Evolutionary conservation across 768 basidiomycete species (phyloP).

Genomic region (Saitozyma podzolica): DNA sequence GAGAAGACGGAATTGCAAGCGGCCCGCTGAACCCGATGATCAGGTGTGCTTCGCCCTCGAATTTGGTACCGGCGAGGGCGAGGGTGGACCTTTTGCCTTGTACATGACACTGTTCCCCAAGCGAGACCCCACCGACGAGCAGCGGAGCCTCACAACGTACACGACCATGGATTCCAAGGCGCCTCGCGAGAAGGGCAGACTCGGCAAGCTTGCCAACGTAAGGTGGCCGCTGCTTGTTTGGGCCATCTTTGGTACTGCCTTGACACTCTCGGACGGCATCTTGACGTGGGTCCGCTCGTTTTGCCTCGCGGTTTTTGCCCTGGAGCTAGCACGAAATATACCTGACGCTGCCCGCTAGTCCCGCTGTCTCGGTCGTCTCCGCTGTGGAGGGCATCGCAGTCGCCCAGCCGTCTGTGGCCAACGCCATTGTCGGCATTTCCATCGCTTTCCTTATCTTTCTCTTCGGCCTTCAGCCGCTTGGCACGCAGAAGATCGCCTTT

Average conservation of each 20-base stretch:
- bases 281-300: constrained; percentile 56
- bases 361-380: constrained; percentile 68
- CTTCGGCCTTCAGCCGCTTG: constrained; percentile 65
- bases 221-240: too few species aligned
- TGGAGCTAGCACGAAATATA: neutral
- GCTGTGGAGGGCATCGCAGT: constrained; percentile 70
- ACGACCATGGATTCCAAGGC: too few species aligned
- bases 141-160: too few species aligned
- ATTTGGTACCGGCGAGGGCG: too few species aligned
- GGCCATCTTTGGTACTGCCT: constrained; percentile 55
- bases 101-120: too few species aligned
- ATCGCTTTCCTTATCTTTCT: constrained; percentile 63
- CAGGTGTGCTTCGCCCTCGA: too few species aligned
- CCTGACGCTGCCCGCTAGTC: constrained; percentile 7
- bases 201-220: too few species aligned
- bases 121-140: too few species aligned
- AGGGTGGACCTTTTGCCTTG: too few species aligned
- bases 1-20: too few species aligned
- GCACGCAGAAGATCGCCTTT: constrained; percentile 60
- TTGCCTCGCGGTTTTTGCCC: neutral
- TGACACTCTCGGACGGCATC: constrained; percentile 69
- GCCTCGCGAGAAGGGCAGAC: too few species aligned
- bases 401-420: constrained; percentile 58
- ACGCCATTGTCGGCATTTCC: constrained; percentile 62
- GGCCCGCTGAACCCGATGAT: too few species aligned